Evolutionary conservation across 2,329 filamentous ascomycete species (phyloP), one percentile per base, ranked within the genome.

Genomic region (Cucurbitaria berberidis): DNA sequence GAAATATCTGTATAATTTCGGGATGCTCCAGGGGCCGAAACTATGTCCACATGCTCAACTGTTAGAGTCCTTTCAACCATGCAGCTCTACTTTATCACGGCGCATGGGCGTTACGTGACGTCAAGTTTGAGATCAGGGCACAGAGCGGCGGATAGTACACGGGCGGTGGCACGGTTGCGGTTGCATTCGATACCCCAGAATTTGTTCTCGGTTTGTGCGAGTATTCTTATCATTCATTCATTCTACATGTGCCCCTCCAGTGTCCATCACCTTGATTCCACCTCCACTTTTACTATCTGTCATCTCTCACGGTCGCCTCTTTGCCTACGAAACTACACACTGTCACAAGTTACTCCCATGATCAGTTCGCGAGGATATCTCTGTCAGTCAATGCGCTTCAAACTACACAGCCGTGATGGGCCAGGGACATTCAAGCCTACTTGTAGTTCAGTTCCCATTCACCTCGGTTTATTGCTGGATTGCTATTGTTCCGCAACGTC

Each of bases 121-220:
- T 34, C 30, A n/a, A 34, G 13, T 34, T 26, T 39, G 18, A 24
- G 36, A 24, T 39, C 18, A 45, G 32, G 46, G 48, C 47, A 53
- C 49, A 56, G 41, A 50, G 29, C 47, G 45, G 38, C 49, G 41
- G 49, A 34, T 24, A 22, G 44, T 48, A 42, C 27, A 48, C 54
- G 30, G 39, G 15, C 30, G 30, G 30, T 34, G 30, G 30, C 30
- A 34, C 5, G 30, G 15, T 34, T 8, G 30, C 47, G 45, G 51
- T 43, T 53, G 34, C 26, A 45, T 50, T 47, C 38, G 41, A 62
- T 61, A 54, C 45, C 60, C 60, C 50, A 57, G 47, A 56, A 53
- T 39, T 51, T 48, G 51, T 57, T 51, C 22, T 51, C 45, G 36
- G 48, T 58, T 54, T 55, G 51, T 48, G 45, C 22, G 22, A 45